Evolutionary conservation across 495 filamentous ascomycete genomes (phyloP).

Genomic region (Penicillium salamii): DNA sequence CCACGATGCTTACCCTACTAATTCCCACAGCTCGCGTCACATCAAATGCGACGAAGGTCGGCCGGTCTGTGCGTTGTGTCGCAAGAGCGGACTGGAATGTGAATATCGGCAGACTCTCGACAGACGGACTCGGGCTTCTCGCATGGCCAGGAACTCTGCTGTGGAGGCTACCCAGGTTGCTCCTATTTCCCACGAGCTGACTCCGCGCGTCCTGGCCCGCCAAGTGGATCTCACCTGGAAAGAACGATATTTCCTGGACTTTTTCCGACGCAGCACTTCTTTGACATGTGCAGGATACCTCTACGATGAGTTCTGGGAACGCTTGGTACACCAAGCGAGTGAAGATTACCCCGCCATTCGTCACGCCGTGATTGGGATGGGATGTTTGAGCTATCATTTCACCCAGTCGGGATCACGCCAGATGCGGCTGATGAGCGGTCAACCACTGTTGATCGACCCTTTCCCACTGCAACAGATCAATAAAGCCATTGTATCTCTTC

Average conservation of each 20-base stretch:
- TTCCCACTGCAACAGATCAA: slow-evolving; percentile 47
- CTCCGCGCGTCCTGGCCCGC: neutral
- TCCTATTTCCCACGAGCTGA: neutral
- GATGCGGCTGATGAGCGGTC: neutral
- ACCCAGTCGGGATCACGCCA: neutral
- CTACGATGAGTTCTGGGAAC: slow-evolving; percentile 48
- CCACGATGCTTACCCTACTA: neutral
- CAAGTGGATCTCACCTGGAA: slow-evolving; percentile 10
- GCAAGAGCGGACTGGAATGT: neutral
- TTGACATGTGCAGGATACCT: slow-evolving; percentile 42
- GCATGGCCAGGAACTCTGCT: neutral
- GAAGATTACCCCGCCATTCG: slow-evolving; percentile 49
- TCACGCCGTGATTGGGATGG: slow-evolving; percentile 44
- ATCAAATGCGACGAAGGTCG: neutral
- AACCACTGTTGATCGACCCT: neutral
- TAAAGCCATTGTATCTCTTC: slow-evolving; percentile 34
- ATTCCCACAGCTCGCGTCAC: neutral
- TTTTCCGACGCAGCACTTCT: slow-evolving; percentile 24
- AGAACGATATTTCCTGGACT: slow-evolving; percentile 17
- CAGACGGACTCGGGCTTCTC: neutral
- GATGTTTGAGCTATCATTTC: slow-evolving; percentile 38
- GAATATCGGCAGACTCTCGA: neutral
- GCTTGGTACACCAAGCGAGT: slow-evolving; percentile 49
- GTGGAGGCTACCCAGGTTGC: neutral
- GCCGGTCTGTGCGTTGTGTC: neutral